Evolutionary conservation across 192 early-diverging fungal genomes (phyloP).

Genomic region (Coemansia sp.): DNA sequence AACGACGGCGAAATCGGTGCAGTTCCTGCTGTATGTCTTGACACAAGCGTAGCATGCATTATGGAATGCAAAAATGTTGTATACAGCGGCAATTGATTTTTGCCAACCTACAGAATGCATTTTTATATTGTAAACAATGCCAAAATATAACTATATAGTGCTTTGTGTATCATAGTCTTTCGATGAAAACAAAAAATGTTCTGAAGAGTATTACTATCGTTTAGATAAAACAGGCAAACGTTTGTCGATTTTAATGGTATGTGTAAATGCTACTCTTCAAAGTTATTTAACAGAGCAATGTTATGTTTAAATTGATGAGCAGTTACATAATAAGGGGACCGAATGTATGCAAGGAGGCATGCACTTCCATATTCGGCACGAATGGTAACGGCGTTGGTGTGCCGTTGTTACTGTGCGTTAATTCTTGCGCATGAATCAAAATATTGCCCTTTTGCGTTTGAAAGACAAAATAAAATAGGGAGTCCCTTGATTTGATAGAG

Average conservation of each 20-base stretch:
- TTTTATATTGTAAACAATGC: neutral
- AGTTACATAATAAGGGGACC: neutral
- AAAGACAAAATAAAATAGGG: neutral
- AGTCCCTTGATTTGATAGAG: constrained; percentile 1
- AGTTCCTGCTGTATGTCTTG: constrained; percentile 34
- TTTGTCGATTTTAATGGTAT: neutral
- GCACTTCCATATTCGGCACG: too few species aligned
- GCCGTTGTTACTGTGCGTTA: constrained; percentile 4
- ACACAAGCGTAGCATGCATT: neutral
- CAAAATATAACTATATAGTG: too few species aligned
- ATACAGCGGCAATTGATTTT: too few species aligned
- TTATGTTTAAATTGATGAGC: neutral
- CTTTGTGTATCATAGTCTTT: neutral
- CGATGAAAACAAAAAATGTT: neutral
- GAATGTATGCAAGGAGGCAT: too few species aligned
- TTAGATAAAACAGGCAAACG: neutral
- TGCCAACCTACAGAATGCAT: neutral
- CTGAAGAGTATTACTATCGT: neutral
- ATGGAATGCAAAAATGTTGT: neutral
- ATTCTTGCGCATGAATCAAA: constrained; percentile 8
- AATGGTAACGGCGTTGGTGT: neutral
- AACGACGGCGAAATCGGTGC: constrained; percentile 28
- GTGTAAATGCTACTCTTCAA: neutral
- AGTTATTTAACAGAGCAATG: neutral
- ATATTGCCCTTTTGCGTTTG: neutral